Conservation (phyloP, 441 rosid species). For the Pelargonium cotyledonis region DNA sequence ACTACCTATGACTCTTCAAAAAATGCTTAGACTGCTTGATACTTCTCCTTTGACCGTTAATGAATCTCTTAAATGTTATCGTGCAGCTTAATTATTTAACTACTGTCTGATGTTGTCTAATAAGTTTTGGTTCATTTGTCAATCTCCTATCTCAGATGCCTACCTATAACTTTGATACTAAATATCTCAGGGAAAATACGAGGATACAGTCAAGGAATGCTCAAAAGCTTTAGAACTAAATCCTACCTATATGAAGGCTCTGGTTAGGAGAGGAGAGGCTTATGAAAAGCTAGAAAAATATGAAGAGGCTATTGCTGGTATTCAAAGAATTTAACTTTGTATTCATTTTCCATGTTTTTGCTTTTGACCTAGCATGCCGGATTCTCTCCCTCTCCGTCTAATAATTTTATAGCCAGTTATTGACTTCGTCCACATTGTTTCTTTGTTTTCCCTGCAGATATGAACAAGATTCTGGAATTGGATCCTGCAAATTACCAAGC, state of each 20-base stretch:
- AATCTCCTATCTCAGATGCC: conserved; percentile 8
- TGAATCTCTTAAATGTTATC: background rate
- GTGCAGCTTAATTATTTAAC: background rate
- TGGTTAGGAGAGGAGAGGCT: conserved; percentile 74
- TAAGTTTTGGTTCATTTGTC: background rate
- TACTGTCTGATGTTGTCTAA: background rate
- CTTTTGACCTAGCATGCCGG: background rate
- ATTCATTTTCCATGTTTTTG: background rate
- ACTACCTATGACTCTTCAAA: background rate
- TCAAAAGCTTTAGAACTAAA: conserved; percentile 72
- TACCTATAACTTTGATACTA: background rate
- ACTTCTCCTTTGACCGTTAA: background rate
- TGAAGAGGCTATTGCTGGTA: conserved; percentile 85
- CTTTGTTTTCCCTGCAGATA: conserved; percentile 37
- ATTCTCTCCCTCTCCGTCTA: background rate
- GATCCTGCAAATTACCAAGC: conserved; percentile 78
- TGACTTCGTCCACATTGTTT: background rate
- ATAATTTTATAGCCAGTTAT: background rate
- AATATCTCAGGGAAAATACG: conserved; percentile 52
- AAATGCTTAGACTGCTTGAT: background rate
- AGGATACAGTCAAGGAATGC: conserved; percentile 82
- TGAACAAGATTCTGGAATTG: conserved; percentile 72
- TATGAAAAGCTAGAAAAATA: conserved; percentile 79
- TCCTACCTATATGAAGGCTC: conserved; percentile 69
- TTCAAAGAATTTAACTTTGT: background rate